Evolutionary conservation across 148 eudicot species (phyloP).

Genomic region (Camellia granthamiana): DNA sequence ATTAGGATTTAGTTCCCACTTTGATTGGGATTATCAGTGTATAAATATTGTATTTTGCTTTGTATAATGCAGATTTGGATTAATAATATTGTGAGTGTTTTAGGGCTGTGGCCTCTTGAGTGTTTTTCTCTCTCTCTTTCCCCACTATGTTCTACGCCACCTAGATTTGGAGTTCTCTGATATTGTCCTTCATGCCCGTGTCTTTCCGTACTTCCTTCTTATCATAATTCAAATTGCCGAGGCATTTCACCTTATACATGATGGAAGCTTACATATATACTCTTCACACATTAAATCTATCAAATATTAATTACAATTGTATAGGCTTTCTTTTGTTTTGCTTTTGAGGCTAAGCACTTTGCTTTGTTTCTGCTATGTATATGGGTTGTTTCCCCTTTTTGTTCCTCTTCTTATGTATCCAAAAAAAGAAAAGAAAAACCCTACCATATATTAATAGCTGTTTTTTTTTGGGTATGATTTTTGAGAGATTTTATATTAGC

Average conservation of each 20-base stretch:
- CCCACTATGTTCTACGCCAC: too few relatives aligned
- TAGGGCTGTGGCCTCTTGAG: too few relatives aligned
- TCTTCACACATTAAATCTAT: neutral
- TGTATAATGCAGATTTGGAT: too few relatives aligned
- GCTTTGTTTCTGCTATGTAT: neutral
- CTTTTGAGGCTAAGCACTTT: slow-evolving; percentile 4
- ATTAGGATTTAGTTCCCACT: too few relatives aligned
- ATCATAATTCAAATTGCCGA: neutral
- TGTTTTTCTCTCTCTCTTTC: too few relatives aligned
- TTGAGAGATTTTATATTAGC: neutral
- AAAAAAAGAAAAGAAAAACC: neutral
- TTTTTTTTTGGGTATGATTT: neutral
- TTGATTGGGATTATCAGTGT: too few relatives aligned
- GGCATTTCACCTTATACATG: neutral
- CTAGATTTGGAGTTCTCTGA: neutral
- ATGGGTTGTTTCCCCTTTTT: neutral
- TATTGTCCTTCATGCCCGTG: neutral
- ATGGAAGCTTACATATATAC: neutral
- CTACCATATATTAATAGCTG: neutral
- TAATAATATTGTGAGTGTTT: too few relatives aligned
- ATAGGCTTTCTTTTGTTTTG: neutral
- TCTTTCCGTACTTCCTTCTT: neutral
- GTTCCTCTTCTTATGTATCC: neutral
- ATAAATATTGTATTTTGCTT: too few relatives aligned
- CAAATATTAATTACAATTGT: neutral